A percentile compares a stretch with the other conserved stretches of the same genome.
Conservation (phyloP, 139 green algal genomes). For the Trebouxia sp. region DNA sequence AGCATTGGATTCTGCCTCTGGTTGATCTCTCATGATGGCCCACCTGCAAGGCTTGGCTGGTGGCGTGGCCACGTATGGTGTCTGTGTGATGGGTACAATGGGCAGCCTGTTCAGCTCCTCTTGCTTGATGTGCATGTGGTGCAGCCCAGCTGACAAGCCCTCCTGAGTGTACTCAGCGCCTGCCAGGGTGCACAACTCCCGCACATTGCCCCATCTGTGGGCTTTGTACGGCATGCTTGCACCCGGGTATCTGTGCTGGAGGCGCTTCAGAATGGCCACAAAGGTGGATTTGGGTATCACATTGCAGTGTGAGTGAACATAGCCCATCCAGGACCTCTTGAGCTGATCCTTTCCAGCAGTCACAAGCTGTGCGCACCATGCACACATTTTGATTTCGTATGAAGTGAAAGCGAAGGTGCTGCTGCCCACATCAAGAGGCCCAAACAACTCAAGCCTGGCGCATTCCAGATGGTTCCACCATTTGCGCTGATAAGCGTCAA, state of each 20-base stretch:
- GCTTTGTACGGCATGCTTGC: not conserved
- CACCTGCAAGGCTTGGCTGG: too few relatives aligned
- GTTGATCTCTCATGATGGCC: too few relatives aligned
- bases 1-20: too few relatives aligned
- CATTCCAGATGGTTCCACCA: not conserved
- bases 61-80: too few relatives aligned
- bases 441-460: not conserved
- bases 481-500: too few relatives aligned
- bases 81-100: too few relatives aligned
- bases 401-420: not conserved
- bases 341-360: not conserved
- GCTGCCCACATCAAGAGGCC: not conserved
- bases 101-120: too few relatives aligned
- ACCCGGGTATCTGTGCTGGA: not conserved
- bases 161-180: not conserved
- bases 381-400: not conserved
- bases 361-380: not conserved
- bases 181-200: not conserved
- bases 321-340: not conserved
- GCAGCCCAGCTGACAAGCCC: not conserved
- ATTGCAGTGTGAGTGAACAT: not conserved
- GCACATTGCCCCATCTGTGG: not conserved
- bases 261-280: not conserved
- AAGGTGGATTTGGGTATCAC: not conserved
- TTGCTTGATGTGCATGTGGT: too few relatives aligned